These are phyloP conservation scores for Acanthamoeba triangularis DNA, from an alignment of 208 protist genomes.

Conservation along the genomic window DNA sequence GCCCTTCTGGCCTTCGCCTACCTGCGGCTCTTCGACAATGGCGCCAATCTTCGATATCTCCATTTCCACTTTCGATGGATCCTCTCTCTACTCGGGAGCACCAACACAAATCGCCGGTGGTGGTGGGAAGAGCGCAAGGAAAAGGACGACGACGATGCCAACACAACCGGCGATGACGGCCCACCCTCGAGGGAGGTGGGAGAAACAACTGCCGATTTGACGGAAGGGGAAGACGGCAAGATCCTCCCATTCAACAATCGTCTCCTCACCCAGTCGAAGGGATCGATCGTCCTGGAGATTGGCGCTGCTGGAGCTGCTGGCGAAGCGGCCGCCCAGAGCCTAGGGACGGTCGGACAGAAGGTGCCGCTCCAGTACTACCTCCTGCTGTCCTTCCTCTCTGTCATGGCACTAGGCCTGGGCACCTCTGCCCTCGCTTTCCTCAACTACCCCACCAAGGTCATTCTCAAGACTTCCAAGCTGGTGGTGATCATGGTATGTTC, in stretches of 20 bases:
- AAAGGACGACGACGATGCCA: not conserved
- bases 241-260: not conserved
- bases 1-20: conserved; percentile 5
- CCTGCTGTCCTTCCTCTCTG: conserved; percentile 41
- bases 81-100: not conserved
- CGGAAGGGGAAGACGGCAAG: not conserved
- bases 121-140: conserved; percentile 13
- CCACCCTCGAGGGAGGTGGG: not conserved
- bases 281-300: not conserved
- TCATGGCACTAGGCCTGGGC: conserved; percentile 24
- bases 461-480: conserved; percentile 36
- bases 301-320: not conserved
- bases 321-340: not conserved
- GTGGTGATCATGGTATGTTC: conserved; percentile 25
- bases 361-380: conserved; percentile 28
- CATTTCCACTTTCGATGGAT: not conserved
- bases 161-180: not conserved
- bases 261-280: not conserved
- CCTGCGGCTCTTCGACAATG: not conserved
- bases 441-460: conserved; percentile 58
- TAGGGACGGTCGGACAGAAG: not conserved
- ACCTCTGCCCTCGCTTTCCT: conserved; percentile 24
- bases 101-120: not conserved
- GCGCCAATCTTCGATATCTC: not conserved
- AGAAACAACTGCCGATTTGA: not conserved